Evolutionary conservation across 1,139 yeast genomes (phyloP).

Genomic region (Hyphopichia khmerensis): DNA sequence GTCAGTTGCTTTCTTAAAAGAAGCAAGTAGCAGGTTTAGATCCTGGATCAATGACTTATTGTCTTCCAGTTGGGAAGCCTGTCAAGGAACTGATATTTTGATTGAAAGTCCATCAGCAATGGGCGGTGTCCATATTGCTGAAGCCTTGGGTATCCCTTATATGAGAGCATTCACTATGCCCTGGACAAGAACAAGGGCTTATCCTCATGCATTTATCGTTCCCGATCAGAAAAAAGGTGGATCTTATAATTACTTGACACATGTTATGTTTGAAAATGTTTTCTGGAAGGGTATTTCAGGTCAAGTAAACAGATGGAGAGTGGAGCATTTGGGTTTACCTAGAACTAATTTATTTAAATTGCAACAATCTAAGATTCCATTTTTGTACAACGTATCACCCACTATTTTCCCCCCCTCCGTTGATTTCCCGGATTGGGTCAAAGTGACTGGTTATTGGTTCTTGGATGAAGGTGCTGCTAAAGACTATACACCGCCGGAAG

Average conservation of each 20-base stretch:
- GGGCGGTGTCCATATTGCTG: slow-evolving; percentile 95
- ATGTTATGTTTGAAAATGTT: slow-evolving; percentile 86
- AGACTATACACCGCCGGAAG: slow-evolving; percentile 64
- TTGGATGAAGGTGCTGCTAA: slow-evolving; percentile 63
- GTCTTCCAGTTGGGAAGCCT: slow-evolving; percentile 76
- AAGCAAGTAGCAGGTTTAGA: slow-evolving; percentile 75
- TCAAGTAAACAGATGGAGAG: slow-evolving; percentile 88
- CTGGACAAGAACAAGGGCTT: slow-evolving; percentile 93
- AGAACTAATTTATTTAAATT: slow-evolving; percentile 68
- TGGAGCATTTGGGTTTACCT: slow-evolving; percentile 58
- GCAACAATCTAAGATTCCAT: slow-evolving; percentile 82
- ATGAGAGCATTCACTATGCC: slow-evolving; percentile 98
- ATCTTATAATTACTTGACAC: slow-evolving; percentile 86
- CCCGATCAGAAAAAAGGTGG: slow-evolving; percentile 95
- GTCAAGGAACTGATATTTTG: slow-evolving; percentile 78
- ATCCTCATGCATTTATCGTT: slow-evolving; percentile 93
- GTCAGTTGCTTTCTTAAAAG: slow-evolving; percentile 78
- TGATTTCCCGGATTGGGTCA: slow-evolving; percentile 92
- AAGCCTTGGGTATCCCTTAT: slow-evolving; percentile 84
- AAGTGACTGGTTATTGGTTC: slow-evolving; percentile 95
- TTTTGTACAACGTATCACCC: slow-evolving; percentile 85
- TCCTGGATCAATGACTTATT: slow-evolving; percentile 79
- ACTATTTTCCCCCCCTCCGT: slow-evolving; percentile 87
- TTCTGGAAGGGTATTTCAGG: slow-evolving; percentile 94
- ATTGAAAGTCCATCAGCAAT: slow-evolving; percentile 95